These are phyloP conservation scores for Diplodia sapinea DNA, from an alignment of 2,329 filamentous ascomycete species.

Conservation along the genomic window DNA sequence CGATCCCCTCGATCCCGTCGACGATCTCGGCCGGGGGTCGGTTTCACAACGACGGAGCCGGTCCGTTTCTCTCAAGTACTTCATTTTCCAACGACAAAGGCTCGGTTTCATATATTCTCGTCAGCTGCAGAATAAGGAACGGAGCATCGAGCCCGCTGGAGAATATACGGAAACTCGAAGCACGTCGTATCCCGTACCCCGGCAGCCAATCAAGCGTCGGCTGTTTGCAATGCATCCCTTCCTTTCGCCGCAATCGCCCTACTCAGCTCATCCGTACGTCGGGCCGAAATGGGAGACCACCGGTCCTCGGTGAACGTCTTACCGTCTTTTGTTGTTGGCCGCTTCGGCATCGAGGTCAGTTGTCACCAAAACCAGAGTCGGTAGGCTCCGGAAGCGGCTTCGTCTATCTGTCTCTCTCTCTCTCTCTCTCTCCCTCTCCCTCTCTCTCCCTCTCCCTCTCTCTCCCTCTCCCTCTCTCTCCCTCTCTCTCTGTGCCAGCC, in stretches of 20 bases:
- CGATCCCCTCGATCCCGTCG: slow-evolving; percentile 18
- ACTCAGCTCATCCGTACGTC: background rate
- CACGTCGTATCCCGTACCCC: background rate
- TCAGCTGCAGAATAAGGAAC: background rate
- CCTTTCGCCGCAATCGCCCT: no score
- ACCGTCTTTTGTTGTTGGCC: no score
- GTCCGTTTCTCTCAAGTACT: slow-evolving; percentile 49
- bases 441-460: no score
- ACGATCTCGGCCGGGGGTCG: slow-evolving; percentile 18
- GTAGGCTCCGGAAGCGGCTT: no score
- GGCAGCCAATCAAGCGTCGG: background rate
- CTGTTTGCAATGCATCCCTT: background rate
- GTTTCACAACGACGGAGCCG: slow-evolving; percentile 26
- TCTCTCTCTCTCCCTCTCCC: no score
- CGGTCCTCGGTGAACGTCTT: background rate
- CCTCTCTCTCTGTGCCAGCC: no score
- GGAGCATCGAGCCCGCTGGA: no score
- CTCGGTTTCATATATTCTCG: slow-evolving; percentile 43
- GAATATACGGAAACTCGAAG: background rate
- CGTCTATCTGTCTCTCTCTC: no score
- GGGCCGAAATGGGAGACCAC: background rate
- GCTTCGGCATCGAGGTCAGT: no score
- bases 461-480: no score
- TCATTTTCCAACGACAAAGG: slow-evolving; percentile 44
- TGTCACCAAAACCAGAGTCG: no score